phyloP scores from a whole-genome alignment of 345 rosid species.

The Bretschneidera sinensis region DNA sequence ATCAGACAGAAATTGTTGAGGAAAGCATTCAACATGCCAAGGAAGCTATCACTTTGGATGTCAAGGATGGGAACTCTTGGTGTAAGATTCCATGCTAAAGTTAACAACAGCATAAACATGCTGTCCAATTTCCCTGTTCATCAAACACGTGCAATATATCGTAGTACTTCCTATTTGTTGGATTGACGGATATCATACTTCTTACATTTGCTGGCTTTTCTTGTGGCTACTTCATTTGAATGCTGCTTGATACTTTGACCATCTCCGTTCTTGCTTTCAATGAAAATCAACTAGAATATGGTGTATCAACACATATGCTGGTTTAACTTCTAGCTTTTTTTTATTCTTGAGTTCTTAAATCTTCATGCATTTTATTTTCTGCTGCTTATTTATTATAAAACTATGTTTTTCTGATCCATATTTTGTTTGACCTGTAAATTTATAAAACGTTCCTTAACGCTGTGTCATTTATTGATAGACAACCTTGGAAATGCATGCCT shows the following conservation, averaged over 20 bases:
- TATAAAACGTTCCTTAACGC: background rate
- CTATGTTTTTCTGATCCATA: constrained; percentile 1
- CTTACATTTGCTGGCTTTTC: background rate
- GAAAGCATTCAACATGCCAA: constrained; percentile 71
- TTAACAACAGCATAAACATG: background rate
- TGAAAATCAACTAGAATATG: background rate
- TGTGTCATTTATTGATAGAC: constrained; percentile 39
- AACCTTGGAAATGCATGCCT: constrained; percentile 75
- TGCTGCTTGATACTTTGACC: background rate
- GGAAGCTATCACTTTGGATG: constrained; percentile 68
- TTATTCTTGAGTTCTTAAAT: too few species aligned
- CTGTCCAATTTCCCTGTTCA: background rate
- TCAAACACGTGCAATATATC: background rate
- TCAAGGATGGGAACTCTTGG: constrained; percentile 78
- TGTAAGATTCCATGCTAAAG: constrained; percentile 34
- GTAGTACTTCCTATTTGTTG: background rate
- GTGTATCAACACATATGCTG: too few species aligned
- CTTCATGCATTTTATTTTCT: too few species aligned
- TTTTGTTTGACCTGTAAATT: background rate
- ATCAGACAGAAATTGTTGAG: constrained; percentile 48
- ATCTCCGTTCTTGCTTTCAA: background rate
- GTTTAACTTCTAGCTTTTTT: too few species aligned
- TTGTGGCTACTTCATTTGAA: background rate
- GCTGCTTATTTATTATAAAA: background rate
- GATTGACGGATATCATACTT: background rate